Evolutionary conservation across 2,329 filamentous ascomycete species (phyloP).

Genomic region (Talaromyces sp.): DNA sequence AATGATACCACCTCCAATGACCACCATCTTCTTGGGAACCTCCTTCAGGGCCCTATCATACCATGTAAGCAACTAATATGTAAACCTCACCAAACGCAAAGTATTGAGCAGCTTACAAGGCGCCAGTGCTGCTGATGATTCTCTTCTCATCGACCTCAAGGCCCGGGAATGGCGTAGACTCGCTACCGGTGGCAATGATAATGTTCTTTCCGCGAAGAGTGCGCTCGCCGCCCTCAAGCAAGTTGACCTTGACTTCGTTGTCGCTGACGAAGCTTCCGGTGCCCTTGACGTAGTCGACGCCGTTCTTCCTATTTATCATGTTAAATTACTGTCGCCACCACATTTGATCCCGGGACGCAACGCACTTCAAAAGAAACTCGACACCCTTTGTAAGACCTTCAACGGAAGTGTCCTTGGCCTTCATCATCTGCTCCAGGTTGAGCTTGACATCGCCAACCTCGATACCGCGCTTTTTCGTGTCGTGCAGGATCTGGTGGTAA

Average conservation of each 20-base stretch:
- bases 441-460: conserved; percentile 96
- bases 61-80: neutral
- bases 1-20: conserved; percentile 98
- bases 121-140: conserved; percentile 93
- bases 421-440: conserved; percentile 94
- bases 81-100: neutral
- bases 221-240: conserved; percentile 87
- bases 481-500: conserved; percentile 94
- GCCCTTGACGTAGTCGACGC: conserved; percentile 96
- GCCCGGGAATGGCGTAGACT: conserved; percentile 93
- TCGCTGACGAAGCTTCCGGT: conserved; percentile 80
- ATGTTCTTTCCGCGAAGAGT: conserved; percentile 91
- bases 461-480: conserved; percentile 95
- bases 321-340: neutral
- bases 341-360: neutral
- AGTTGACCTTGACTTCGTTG: conserved; percentile 84
- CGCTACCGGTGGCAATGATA: conserved; percentile 91
- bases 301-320: conserved; percentile 64
- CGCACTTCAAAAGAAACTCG: conserved; percentile 81
- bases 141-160: conserved; percentile 96
- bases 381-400: conserved; percentile 88
- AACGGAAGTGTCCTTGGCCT: conserved; percentile 93
- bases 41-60: conserved; percentile 58
- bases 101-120: conserved; percentile 47
- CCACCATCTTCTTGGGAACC: conserved; percentile 92